phyloP scores from a whole-genome alignment of 176 grass and related monocot genomes.

The Carex parvula region DNA sequence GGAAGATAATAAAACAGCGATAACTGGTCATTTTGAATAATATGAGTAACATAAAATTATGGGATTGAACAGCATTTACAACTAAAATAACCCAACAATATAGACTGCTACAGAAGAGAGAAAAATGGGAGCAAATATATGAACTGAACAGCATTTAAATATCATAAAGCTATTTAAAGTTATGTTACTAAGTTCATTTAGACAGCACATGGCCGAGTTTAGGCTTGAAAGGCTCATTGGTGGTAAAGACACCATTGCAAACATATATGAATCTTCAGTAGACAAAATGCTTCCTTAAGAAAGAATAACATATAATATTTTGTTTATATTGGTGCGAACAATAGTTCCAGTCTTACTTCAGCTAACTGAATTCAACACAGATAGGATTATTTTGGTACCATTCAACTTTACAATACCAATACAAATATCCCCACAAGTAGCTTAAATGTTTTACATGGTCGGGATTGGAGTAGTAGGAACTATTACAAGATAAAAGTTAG shows the following conservation, averaged over 20 bases:
- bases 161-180: neutral
- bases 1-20: too few relatives aligned
- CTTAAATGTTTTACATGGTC: too few relatives aligned
- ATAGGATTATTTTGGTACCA: neutral
- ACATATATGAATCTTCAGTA: neutral
- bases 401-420: neutral
- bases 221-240: neutral
- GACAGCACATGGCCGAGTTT: neutral
- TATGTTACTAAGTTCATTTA: neutral
- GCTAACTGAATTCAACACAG: neutral
- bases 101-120: too few relatives aligned
- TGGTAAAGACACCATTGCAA: neutral
- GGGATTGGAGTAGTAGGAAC: too few relatives aligned
- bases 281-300: neutral
- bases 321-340: neutral
- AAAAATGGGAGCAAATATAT: neutral
- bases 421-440: too few relatives aligned
- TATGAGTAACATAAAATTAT: too few relatives aligned
- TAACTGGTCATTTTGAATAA: too few relatives aligned
- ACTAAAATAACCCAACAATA: too few relatives aligned
- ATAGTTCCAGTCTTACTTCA: neutral
- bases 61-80: too few relatives aligned
- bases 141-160: neutral
- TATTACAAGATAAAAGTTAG: neutral
- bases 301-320: neutral